These are phyloP conservation scores for Candida nanaspora DNA, from an alignment of 805 yeast species.

Conservation along the genomic window DNA sequence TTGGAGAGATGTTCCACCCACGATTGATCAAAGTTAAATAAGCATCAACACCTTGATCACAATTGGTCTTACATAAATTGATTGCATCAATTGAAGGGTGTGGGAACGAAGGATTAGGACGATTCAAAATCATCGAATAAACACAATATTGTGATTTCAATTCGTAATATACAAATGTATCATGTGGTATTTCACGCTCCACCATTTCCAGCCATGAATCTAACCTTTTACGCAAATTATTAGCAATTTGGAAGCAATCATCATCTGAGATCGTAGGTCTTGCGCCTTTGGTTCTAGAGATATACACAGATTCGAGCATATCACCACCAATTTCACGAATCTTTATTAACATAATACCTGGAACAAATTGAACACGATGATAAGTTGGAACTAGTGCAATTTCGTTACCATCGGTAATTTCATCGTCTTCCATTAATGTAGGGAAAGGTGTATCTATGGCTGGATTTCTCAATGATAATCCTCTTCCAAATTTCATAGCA, in stretches of 20 bases:
- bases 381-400: slow-evolving; percentile 3
- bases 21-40: slow-evolving; percentile 7
- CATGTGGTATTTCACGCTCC: slow-evolving; percentile 11
- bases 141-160: slow-evolving; percentile 15
- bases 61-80: slow-evolving; percentile 11
- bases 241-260: slow-evolving; percentile 7
- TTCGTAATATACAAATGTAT: slow-evolving; percentile 11
- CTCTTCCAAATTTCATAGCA: slow-evolving; percentile 20
- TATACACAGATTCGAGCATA: slow-evolving; percentile 18
- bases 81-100: slow-evolving; percentile 11
- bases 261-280: slow-evolving; percentile 12
- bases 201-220: slow-evolving; percentile 14
- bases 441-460: slow-evolving; percentile 21
- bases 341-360: slow-evolving; percentile 11
- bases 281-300: slow-evolving; percentile 15
- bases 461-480: slow-evolving; percentile 16
- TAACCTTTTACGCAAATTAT: slow-evolving; percentile 8
- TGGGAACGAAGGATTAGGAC: slow-evolving; percentile 20
- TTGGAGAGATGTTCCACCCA: slow-evolving; percentile 13
- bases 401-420: slow-evolving; percentile 5
- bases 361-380: slow-evolving; percentile 12
- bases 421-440: slow-evolving; percentile 11
- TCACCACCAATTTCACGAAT: slow-evolving; percentile 16
- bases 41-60: slow-evolving; percentile 11
- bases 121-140: slow-evolving; percentile 11